These are phyloP conservation scores for Dicorynia guianensis DNA, from an alignment of 306 rosid species.

Conservation along the genomic window DNA sequence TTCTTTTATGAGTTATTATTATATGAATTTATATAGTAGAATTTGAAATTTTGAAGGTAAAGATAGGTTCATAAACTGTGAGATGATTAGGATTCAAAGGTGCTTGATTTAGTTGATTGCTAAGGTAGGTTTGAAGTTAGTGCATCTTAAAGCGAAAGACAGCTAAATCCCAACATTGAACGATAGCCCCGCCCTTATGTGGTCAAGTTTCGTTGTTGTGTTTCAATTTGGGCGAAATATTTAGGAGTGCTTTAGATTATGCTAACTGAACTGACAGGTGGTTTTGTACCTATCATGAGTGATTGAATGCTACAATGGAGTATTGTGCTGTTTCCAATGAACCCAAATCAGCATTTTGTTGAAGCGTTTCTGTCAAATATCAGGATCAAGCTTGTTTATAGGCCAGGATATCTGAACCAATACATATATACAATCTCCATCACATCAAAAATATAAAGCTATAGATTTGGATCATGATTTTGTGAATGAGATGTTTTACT, in stretches of 20 bases:
- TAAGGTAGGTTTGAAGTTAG: conserved; percentile 16
- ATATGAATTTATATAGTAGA: not conserved
- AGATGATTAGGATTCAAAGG: conserved; percentile 16
- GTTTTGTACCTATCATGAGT: not conserved
- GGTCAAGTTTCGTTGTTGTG: conserved; percentile 29
- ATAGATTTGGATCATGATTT: conserved; percentile 16
- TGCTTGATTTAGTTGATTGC: conserved; percentile 5
- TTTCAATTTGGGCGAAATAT: conserved; percentile 35
- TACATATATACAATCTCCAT: conserved; percentile 37
- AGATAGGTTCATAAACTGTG: not conserved
- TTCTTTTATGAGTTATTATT: no score
- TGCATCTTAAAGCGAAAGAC: conserved; percentile 25
- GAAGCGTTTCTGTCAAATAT: conserved; percentile 35
- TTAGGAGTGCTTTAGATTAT: conserved; percentile 9
- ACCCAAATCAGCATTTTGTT: conserved; percentile 29
- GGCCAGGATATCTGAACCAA: conserved; percentile 23
- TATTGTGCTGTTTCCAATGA: not conserved
- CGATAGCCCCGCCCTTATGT: not conserved
- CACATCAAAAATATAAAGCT: conserved; percentile 21
- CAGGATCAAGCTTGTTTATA: conserved; percentile 27
- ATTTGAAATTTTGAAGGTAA: not conserved
- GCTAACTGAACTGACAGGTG: conserved; percentile 15
- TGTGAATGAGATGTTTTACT: conserved; percentile 34
- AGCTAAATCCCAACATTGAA: conserved; percentile 31
- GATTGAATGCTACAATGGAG: not conserved